A percentile compares a stretch with the other conserved stretches of the same genome.
phyloP scores from a whole-genome alignment of 164 flowering plant species.

The Saururus chinensis region DNA sequence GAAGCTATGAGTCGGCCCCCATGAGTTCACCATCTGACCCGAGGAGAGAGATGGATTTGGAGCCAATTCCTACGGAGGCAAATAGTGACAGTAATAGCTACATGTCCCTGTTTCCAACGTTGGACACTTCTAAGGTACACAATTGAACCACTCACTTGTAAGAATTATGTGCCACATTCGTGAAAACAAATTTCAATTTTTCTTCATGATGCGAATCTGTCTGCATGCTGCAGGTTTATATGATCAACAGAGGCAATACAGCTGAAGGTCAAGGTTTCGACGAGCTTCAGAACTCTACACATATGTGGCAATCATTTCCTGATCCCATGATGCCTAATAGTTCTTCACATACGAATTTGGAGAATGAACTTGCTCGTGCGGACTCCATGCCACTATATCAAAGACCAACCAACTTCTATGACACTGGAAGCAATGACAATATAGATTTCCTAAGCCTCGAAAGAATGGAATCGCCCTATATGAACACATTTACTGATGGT shows the following conservation, averaged over 20 bases:
- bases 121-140: constrained; percentile 38
- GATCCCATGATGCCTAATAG: constrained; percentile 11
- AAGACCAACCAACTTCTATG: constrained; percentile 27
- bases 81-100: constrained; percentile 21
- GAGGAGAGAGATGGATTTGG: constrained; percentile 16
- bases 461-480: constrained; percentile 20
- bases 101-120: constrained; percentile 49
- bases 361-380: constrained; percentile 23
- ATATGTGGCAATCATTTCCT: constrained; percentile 26
- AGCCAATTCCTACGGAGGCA: constrained; percentile 16
- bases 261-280: constrained; percentile 17
- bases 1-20: constrained; percentile 40
- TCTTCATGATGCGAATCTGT: not conserved
- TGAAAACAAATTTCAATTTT: not conserved
- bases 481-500: constrained; percentile 20
- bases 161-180: not conserved
- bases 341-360: constrained; percentile 38
- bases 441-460: constrained; percentile 31
- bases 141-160: not conserved
- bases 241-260: constrained; percentile 18
- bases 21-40: constrained; percentile 32
- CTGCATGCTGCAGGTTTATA: constrained; percentile 31
- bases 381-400: constrained; percentile 39
- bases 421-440: constrained; percentile 28
- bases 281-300: constrained; percentile 19